Conservation (phyloP, 2,329 filamentous ascomycete genomes). For the Colletotrichum camelliae region DNA sequence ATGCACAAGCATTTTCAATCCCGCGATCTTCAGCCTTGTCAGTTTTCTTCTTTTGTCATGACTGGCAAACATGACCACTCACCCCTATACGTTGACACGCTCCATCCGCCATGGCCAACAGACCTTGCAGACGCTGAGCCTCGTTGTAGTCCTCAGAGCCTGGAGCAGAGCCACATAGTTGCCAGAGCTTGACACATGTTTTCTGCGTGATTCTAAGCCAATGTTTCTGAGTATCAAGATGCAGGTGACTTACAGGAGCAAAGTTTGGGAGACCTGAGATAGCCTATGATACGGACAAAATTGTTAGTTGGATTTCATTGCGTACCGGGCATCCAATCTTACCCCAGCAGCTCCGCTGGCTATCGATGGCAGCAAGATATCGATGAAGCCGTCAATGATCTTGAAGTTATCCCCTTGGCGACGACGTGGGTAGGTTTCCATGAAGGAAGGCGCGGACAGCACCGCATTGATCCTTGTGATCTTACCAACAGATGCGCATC, state of each 20-base stretch:
- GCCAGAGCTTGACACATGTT: neutral
- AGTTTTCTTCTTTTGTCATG: neutral
- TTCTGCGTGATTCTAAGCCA: neutral
- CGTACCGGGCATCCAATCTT: fast-evolving
- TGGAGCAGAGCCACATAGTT: neutral
- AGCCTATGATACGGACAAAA: neutral
- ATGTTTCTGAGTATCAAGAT: neutral
- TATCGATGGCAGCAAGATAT: neutral
- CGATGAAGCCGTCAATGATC: neutral
- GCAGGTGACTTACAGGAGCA: neutral
- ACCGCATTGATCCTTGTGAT: neutral
- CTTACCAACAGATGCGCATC: neutral
- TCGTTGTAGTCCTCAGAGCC: neutral
- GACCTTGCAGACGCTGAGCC: neutral
- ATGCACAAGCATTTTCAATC: neutral
- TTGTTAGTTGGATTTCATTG: neutral
- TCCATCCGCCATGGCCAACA: neutral
- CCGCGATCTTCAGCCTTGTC: neutral
- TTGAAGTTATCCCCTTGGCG: neutral
- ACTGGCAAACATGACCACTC: fast-evolving
- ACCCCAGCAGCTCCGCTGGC: neutral
- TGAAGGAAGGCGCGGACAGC: neutral
- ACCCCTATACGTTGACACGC: neutral
- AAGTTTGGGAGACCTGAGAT: neutral
- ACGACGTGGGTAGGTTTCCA: neutral